Evolutionary conservation across 1,284 basidiomycete species (phyloP), one percentile per base, ranked within the genome.

Genomic region (Ceratobasidium sp.): DNA sequence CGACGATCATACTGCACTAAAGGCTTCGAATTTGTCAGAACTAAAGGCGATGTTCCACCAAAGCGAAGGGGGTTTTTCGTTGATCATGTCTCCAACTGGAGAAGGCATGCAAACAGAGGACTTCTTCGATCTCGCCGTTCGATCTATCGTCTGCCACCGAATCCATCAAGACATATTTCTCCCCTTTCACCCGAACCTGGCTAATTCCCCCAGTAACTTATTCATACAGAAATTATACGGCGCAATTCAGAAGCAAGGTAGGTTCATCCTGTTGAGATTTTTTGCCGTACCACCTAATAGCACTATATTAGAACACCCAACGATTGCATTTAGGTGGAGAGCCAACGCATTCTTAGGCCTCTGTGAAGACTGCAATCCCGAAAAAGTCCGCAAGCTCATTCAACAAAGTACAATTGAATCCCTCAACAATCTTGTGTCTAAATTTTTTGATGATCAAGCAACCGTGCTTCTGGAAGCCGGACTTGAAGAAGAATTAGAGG

Each of bases 91-190:
- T 26, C 52, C 69, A 12, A 41, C 30, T 3, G 69, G 69, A 8
- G 45, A 10, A 5, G 57, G 57, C 1, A 60, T 50, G 58, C 57
- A n/a, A 6, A 28, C 34, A n/a, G 57, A 71, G 23, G 69, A 71
- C 28, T 71, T 71, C 28, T 52, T 71, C 46, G 57, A 60, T 21
- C 32, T 41, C 12, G 48, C 57, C 34, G 36, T 60, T 1, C 57
- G 69, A 32, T 48, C 58, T 14, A 60, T 71, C 21, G 3, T 71
- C 0, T 50, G 69, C 16, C 45, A 53, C 28, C 69, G 58, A 23
- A 43, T 71, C 4, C 36, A 71, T 10, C 46, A 61, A 28, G 32
- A 58, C n/a, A 60, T 71, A 60, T 71, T 71, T 9, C n/a, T 34
- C 6, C 57, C 69, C 2, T 71, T 71, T 30, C 69, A 71, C 14